phyloP scores from a whole-genome alignment of 352 stramenopile species.

The Pilasporangium apinafurcum region DNA sequence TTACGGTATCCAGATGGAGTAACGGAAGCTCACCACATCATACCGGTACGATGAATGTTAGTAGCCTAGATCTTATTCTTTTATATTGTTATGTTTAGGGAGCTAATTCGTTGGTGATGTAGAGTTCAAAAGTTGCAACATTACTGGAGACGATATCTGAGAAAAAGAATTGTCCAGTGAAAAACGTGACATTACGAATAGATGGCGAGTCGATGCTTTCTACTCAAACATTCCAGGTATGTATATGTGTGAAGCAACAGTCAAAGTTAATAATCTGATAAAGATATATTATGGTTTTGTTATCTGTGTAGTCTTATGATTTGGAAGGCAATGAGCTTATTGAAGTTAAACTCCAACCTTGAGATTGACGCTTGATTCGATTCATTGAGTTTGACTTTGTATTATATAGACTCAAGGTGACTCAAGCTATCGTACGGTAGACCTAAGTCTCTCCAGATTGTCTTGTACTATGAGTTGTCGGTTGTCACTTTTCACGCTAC shows the following conservation, averaged over 20 bases:
- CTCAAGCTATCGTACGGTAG: no score
- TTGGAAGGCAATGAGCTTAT: conserved; percentile 64
- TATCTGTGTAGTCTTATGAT: conserved; percentile 41
- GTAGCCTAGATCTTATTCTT: no score
- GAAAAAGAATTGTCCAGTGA: conserved; percentile 13
- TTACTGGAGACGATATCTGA: conserved; percentile 25
- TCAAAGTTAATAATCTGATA: not conserved
- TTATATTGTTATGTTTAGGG: no score
- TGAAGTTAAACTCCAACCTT: conserved; percentile 42
- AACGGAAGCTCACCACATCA: conserved; percentile 20
- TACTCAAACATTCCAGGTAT: conserved; percentile 36
- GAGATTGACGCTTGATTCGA: no score
- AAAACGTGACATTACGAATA: conserved; percentile 30
- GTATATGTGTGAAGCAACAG: conserved; percentile 1
- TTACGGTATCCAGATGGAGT: conserved; percentile 38
- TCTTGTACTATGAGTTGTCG: not conserved
- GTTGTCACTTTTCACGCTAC: not conserved
- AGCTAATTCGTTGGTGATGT: no score
- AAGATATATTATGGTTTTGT: conserved; percentile 2
- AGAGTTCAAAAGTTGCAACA: conserved; percentile 37
- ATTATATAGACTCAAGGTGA: no score
- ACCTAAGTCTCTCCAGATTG: no score
- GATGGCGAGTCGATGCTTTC: conserved; percentile 46
- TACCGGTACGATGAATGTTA: conserved; percentile 21
- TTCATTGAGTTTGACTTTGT: no score